A percentile compares a stretch with the other conserved stretches of the same genome.
These are phyloP conservation scores for Euphorbia tirucalli DNA, from an alignment of 345 rosid species.

Conservation along the genomic window DNA sequence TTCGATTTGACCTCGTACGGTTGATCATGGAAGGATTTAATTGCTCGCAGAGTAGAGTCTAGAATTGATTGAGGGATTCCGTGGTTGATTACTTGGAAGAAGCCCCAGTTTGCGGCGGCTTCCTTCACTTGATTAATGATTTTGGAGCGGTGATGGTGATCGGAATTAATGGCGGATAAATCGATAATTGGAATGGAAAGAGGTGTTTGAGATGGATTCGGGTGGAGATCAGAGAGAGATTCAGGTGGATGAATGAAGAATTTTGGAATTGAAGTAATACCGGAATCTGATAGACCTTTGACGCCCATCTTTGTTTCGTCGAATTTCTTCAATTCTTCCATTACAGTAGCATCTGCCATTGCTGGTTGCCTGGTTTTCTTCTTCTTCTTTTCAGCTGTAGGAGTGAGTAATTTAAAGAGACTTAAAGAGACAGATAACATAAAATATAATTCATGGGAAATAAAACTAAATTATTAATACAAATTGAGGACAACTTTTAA, in stretches of 20 bases:
- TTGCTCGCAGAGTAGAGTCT: slow-evolving; percentile 22
- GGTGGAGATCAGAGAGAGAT: slow-evolving; percentile 16
- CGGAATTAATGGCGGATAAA: slow-evolving; percentile 10
- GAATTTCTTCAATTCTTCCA: slow-evolving; percentile 26
- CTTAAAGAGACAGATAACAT: too few species aligned
- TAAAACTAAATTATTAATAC: too few species aligned
- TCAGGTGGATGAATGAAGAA: slow-evolving; percentile 28
- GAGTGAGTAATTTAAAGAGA: too few species aligned
- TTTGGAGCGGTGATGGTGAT: not conserved
- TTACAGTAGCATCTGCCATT: not conserved
- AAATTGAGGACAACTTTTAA: too few species aligned
- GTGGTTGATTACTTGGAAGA: slow-evolving; percentile 41
- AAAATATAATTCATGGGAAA: too few species aligned
- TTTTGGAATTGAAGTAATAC: slow-evolving; percentile 26
- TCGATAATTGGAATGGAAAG: slow-evolving; percentile 23
- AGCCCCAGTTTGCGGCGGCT: slow-evolving; percentile 32
- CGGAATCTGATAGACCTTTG: slow-evolving; percentile 32
- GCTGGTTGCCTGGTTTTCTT: too few species aligned
- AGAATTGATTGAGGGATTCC: slow-evolving; percentile 19
- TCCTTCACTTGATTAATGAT: slow-evolving; percentile 15
- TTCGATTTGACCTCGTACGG: slow-evolving; percentile 27
- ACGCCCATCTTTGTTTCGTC: slow-evolving; percentile 33
- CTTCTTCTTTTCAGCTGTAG: too few species aligned
- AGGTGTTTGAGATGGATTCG: slow-evolving; percentile 11
- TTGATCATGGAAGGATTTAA: slow-evolving; percentile 35